These are phyloP conservation scores for Flaveria ramosissima DNA, from an alignment of 129 eudicot species.

Conservation along the genomic window DNA sequence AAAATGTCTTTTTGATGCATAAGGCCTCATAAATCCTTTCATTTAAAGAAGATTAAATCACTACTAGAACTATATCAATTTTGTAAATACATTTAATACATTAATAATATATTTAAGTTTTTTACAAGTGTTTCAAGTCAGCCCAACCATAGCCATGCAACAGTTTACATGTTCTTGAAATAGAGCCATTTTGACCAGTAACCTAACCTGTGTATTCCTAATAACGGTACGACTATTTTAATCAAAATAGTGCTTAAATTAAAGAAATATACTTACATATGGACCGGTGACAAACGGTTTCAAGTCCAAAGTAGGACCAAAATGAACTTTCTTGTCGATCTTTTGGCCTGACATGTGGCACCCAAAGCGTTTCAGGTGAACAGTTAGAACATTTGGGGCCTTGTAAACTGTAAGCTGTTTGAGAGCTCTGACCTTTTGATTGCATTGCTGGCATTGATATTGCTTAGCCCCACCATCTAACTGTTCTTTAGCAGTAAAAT, in stretches of 20 bases:
- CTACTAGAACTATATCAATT: background rate
- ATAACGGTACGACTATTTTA: background rate
- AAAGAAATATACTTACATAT: conserved; percentile 57
- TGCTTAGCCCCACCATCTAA: conserved; percentile 88
- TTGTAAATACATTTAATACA: background rate
- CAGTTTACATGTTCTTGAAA: background rate
- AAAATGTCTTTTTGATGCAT: background rate
- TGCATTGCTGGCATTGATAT: conserved; percentile 84
- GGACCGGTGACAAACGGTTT: conserved; percentile 82
- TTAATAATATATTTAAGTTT: background rate
- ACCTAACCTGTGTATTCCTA: background rate
- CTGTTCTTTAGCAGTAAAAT: conserved; percentile 82
- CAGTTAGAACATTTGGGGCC: conserved; percentile 79
- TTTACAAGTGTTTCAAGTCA: background rate
- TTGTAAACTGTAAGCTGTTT: conserved; percentile 85
- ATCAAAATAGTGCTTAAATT: background rate
- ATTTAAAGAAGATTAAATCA: background rate
- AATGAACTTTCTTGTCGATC: conserved; percentile 68
- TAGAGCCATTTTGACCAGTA: background rate
- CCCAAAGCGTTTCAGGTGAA: conserved; percentile 91
- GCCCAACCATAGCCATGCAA: background rate
- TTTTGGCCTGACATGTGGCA: conserved; percentile 76
- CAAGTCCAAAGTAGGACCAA: conserved; percentile 72
- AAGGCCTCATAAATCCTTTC: background rate
- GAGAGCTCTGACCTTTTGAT: conserved; percentile 86